These are phyloP conservation scores for Rutstroemia sp. DNA, from an alignment of 2,329 filamentous ascomycete species.

Conservation along the genomic window DNA sequence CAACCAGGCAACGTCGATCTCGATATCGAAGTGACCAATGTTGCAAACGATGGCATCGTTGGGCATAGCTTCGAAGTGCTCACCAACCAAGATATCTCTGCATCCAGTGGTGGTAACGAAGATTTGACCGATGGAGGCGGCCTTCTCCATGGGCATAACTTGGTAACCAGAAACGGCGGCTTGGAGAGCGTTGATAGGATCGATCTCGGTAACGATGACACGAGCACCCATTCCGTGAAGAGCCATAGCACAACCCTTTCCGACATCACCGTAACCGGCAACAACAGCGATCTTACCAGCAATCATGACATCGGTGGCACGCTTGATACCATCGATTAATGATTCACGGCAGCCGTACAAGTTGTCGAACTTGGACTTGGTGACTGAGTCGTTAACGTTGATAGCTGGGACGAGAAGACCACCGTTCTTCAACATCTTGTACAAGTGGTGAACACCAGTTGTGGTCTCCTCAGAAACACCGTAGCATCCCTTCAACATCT, in stretches of 20 bases:
- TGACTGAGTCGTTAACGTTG: slow-evolving; percentile 99
- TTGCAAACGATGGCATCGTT: slow-evolving; percentile 99
- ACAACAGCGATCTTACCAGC: slow-evolving; percentile 98
- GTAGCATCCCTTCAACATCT: slow-evolving; percentile 97
- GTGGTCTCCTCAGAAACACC: slow-evolving; percentile 99
- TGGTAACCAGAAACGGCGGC: slow-evolving; percentile 95
- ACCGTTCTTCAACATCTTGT: slow-evolving; percentile 91
- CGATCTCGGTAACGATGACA: slow-evolving; percentile 92
- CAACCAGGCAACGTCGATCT: slow-evolving; percentile 99
- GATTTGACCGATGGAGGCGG: slow-evolving; percentile 82
- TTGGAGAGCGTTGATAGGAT: slow-evolving; percentile 99
- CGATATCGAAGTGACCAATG: slow-evolving; percentile 99
- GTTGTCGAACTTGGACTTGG: slow-evolving; percentile 99
- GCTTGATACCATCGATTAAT: slow-evolving; percentile 98
- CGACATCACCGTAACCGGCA: slow-evolving; percentile 97
- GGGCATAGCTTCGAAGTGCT: slow-evolving; percentile 90
- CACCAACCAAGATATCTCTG: slow-evolving; percentile 90
- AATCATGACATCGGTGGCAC: slow-evolving; percentile 99
- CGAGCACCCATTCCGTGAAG: slow-evolving; percentile 96
- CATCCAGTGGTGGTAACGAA: slow-evolving; percentile 99
- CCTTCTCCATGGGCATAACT: slow-evolving; percentile 97
- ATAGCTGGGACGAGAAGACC: slow-evolving; percentile 88
- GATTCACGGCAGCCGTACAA: slow-evolving; percentile 99
- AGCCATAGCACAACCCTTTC: slow-evolving; percentile 95
- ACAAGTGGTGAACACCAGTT: slow-evolving; percentile 98